Percentiles rank a stretch among this genome's conserved stretches.
Evolutionary conservation across 257 asterid species (phyloP).

Genomic region (Gardenia jasminoides): DNA sequence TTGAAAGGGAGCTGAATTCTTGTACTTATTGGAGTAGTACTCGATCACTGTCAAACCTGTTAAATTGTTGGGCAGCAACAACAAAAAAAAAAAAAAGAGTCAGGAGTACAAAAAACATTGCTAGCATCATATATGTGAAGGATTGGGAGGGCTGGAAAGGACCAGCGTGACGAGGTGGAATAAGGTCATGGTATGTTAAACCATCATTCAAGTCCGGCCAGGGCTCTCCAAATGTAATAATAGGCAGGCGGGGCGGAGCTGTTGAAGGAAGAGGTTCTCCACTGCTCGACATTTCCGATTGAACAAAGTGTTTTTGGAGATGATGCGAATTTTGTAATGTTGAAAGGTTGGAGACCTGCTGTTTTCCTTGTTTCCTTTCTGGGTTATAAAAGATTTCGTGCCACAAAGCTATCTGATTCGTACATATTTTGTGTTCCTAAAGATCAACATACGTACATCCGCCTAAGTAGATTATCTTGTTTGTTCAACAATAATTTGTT

Average conservation of each 20-base stretch:
- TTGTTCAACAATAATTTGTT: too few species aligned
- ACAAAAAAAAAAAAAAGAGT: not conserved
- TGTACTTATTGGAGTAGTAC: slow-evolving; percentile 66
- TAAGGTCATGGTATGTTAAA: slow-evolving; percentile 55
- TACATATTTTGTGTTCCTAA: too few species aligned
- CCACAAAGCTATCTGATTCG: too few species aligned
- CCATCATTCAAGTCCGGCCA: slow-evolving; percentile 90
- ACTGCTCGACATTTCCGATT: slow-evolving; percentile 13
- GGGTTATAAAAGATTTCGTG: not conserved
- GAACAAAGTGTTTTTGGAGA: too few species aligned
- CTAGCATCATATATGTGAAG: not conserved
- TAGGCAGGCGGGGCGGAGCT: slow-evolving; percentile 4
- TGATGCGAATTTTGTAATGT: too few species aligned
- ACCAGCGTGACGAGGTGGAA: slow-evolving; percentile 62
- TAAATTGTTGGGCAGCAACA: slow-evolving; percentile 4
- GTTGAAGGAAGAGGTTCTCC: not conserved
- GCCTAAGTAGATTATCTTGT: too few species aligned
- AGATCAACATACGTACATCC: too few species aligned
- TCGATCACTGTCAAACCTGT: slow-evolving; percentile 65
- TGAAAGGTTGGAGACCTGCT: too few species aligned
- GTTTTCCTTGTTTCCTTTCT: not conserved
- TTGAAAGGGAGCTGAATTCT: slow-evolving; percentile 71
- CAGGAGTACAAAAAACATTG: not conserved
- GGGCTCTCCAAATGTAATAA: slow-evolving; percentile 50
- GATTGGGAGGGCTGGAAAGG: slow-evolving; percentile 5